A percentile compares a stretch with the other conserved stretches of the same genome.
These are phyloP conservation scores for Nakataea oryzae DNA, from an alignment of 2,329 filamentous ascomycete genomes.

Conservation along the genomic window DNA sequence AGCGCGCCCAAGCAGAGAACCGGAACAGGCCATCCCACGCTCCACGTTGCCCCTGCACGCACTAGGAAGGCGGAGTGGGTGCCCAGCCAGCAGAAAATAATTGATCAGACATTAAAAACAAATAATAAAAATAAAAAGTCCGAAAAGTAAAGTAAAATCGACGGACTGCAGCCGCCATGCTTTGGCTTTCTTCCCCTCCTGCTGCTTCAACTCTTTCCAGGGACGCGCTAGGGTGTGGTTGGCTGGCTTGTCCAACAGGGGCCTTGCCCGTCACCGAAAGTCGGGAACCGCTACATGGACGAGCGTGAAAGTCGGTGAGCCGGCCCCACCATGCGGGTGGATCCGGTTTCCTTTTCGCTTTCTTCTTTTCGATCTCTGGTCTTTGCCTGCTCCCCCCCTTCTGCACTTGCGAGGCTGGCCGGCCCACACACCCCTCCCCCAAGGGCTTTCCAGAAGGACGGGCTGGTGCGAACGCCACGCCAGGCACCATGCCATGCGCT, in stretches of 20 bases:
- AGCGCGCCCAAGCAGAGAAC: background rate
- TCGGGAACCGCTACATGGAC: background rate
- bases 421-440: background rate
- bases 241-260: background rate
- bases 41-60: background rate
- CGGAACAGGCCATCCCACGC: background rate
- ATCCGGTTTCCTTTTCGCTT: background rate
- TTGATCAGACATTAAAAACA: background rate
- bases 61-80: background rate
- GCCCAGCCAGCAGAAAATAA: background rate
- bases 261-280: slow-evolving; percentile 1
- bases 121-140: background rate
- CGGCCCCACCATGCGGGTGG: background rate
- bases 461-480: slow-evolving; percentile 1
- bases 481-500: slow-evolving; percentile 3
- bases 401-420: background rate
- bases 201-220: background rate
- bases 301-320: slow-evolving; percentile 1
- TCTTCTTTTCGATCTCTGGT: slow-evolving; percentile 1
- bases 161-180: background rate
- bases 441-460: background rate
- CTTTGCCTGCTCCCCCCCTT: background rate
- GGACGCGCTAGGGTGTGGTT: background rate
- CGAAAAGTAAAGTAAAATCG: too few relatives aligned
- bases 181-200: background rate